Evolutionary conservation across 2,329 filamentous ascomycete species (phyloP).

Genomic region (Aspergillus alliaceus): DNA sequence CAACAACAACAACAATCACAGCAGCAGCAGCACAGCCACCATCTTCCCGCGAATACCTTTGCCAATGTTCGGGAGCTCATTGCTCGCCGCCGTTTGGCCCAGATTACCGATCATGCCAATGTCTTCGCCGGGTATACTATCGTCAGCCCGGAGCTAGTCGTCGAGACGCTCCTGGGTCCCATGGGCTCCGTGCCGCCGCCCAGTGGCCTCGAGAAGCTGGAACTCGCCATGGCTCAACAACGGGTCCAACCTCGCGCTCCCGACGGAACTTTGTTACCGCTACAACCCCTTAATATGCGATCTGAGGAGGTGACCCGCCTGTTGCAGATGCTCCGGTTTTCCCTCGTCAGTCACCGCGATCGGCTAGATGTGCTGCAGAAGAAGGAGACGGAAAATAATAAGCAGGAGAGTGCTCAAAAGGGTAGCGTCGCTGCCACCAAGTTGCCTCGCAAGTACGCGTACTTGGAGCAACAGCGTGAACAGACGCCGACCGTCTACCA

Average conservation of each 20-base stretch:
- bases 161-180: slow-evolving; percentile 43
- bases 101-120: slow-evolving; percentile 48
- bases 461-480: slow-evolving; percentile 40
- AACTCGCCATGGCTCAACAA: slow-evolving; percentile 46
- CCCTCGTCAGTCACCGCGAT: slow-evolving; percentile 41
- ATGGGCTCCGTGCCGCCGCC: slow-evolving; percentile 41
- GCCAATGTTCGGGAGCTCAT: slow-evolving; percentile 43
- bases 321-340: slow-evolving; percentile 46
- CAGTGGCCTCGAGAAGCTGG: slow-evolving; percentile 44
- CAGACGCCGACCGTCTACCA: slow-evolving; percentile 41
- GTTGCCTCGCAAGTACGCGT: slow-evolving; percentile 40
- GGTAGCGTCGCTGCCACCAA: slow-evolving; percentile 30
- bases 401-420: slow-evolving; percentile 33
- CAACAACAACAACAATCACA: slow-evolving; percentile 11
- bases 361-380: slow-evolving; percentile 40
- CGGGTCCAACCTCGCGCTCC: slow-evolving; percentile 40
- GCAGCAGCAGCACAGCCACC: slow-evolving; percentile 22
- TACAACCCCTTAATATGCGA: slow-evolving; percentile 44
- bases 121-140: slow-evolving; percentile 45
- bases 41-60: slow-evolving; percentile 39
- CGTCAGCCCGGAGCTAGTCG: slow-evolving; percentile 44
- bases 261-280: slow-evolving; percentile 39
- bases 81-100: slow-evolving; percentile 42
- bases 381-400: slow-evolving; percentile 36
- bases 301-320: slow-evolving; percentile 45